Conservation (phyloP, 345 rosid species). For the Eucalyptus albens region DNA sequence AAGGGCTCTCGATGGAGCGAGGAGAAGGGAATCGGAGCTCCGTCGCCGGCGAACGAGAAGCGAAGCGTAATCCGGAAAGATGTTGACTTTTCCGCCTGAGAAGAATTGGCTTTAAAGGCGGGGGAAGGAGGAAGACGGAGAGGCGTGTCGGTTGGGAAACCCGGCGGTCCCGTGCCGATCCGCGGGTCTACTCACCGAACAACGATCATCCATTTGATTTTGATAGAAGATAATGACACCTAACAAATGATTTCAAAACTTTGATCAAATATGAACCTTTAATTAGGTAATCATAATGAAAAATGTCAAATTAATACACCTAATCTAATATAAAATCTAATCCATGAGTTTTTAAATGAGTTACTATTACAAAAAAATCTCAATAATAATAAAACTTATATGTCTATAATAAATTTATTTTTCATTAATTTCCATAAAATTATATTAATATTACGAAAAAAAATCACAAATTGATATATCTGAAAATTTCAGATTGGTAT, state of each 20-base stretch:
- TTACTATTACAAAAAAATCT: too few relatives aligned
- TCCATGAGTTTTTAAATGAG: too few relatives aligned
- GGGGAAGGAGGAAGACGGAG: background rate
- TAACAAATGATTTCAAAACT: too few relatives aligned
- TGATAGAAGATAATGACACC: too few relatives aligned
- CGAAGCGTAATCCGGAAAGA: background rate
- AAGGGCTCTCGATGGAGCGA: background rate
- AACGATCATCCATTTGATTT: too few relatives aligned
- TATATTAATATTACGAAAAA: accelerated
- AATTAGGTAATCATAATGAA: too few relatives aligned
- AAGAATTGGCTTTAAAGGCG: background rate
- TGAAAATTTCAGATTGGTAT: accelerated
- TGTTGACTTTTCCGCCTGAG: background rate
- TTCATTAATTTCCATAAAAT: accelerated
- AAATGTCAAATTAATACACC: too few relatives aligned
- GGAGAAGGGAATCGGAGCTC: background rate
- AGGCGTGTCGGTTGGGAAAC: background rate
- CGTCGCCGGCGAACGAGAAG: background rate
- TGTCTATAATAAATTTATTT: accelerated
- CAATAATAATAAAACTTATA: accelerated
- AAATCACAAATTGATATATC: accelerated
- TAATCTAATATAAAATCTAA: too few relatives aligned
- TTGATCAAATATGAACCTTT: too few relatives aligned
- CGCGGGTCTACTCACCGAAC: background rate
- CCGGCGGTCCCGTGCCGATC: background rate